A percentile compares a stretch with the other conserved stretches of the same genome.
These are phyloP conservation scores for Mangifera indica DNA, from an alignment of 345 rosid species.

Conservation along the genomic window DNA sequence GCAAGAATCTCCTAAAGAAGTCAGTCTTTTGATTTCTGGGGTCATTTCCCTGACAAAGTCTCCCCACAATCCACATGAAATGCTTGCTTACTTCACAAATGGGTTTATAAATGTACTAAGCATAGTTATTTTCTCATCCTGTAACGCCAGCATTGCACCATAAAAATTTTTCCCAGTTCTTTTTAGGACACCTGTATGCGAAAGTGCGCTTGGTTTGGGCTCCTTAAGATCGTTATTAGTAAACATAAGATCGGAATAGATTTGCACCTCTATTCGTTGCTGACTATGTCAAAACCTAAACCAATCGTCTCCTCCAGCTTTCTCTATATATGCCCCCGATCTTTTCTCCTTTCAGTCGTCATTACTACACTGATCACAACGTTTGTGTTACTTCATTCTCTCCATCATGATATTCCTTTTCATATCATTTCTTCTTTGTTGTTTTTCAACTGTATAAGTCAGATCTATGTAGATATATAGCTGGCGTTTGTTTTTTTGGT, in stretches of 20 bases:
- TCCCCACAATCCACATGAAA: constrained; percentile 24
- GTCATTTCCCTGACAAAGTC: constrained; percentile 10
- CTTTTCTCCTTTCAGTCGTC: constrained; percentile 2
- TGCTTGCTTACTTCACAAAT: neutral
- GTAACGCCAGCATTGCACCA: neutral
- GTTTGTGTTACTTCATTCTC: no score
- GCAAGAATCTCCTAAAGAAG: constrained; percentile 19
- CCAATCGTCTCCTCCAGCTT: constrained; percentile 1
- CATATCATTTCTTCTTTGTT: neutral
- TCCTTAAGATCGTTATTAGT: constrained; percentile 4
- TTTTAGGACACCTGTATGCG: constrained; percentile 26
- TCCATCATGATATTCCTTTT: neutral
- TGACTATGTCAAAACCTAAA: neutral
- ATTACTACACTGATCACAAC: neutral
- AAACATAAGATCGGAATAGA: constrained; percentile 4
- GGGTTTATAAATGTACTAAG: neutral
- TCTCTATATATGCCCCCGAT: constrained; percentile 19
- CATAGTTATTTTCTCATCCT: neutral
- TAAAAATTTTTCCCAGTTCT: constrained; percentile 20
- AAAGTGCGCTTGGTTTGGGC: constrained; percentile 12
- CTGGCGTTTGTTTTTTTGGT: neutral
- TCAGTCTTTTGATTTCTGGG: constrained; percentile 26
- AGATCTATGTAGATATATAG: neutral
- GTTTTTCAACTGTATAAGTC: neutral
- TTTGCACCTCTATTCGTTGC: neutral